phyloP scores from a whole-genome alignment of 1,284 basidiomycete species.

The Cerrena zonata region DNA sequence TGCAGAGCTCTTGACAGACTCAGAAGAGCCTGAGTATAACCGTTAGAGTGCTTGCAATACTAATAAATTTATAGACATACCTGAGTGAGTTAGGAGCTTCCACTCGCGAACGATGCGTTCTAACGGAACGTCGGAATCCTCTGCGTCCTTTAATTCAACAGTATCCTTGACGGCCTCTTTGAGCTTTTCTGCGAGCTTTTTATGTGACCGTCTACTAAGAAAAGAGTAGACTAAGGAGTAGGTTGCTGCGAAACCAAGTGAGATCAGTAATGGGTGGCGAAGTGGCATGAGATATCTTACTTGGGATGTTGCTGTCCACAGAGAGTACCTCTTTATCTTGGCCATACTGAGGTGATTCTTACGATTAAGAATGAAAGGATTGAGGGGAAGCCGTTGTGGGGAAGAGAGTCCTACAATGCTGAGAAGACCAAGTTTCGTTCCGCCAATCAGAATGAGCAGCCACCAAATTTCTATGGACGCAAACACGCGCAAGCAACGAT shows the following conservation, averaged over 20 bases:
- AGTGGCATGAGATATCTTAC: too few relatives aligned
- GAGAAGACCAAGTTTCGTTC: neutral
- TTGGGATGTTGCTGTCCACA: slow-evolving; percentile 17
- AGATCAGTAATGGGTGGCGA: neutral
- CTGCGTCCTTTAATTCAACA: slow-evolving; percentile 51
- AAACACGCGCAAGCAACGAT: slow-evolving; percentile 10
- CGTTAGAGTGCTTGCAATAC: neutral
- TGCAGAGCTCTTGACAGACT: slow-evolving; percentile 9
- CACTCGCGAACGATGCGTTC: slow-evolving; percentile 60
- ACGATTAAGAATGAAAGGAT: too few relatives aligned
- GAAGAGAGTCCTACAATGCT: neutral
- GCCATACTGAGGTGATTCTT: too few relatives aligned
- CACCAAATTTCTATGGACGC: slow-evolving; percentile 14
- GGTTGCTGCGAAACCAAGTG: slow-evolving; percentile 40
- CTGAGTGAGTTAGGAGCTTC: slow-evolving; percentile 34
- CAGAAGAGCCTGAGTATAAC: slow-evolving; percentile 12
- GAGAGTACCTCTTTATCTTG: too few relatives aligned
- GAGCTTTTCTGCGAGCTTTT: slow-evolving; percentile 55
- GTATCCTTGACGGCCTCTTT: slow-evolving; percentile 53
- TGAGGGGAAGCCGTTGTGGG: neutral
- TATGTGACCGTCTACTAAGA: slow-evolving; percentile 53
- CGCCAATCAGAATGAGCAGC: slow-evolving; percentile 6
- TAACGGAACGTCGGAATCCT: slow-evolving; percentile 43
- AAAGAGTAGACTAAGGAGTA: slow-evolving; percentile 73
- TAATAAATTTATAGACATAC: too few relatives aligned